phyloP scores from a whole-genome alignment of 2,329 filamentous ascomycete genomes.

The Fusarium compactum region DNA sequence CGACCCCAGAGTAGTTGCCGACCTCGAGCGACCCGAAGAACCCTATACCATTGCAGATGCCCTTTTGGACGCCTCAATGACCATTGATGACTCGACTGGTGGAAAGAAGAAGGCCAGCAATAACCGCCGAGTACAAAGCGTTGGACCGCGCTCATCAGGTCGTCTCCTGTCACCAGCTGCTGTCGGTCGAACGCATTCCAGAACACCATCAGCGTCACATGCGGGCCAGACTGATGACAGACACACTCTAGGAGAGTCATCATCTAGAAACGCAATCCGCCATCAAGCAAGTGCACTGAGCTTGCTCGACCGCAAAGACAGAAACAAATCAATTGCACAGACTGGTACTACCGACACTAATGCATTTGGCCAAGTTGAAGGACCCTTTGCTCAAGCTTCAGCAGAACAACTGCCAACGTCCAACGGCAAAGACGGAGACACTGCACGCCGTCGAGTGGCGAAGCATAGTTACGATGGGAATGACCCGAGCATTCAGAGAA shows the following conservation, averaged over 20 bases:
- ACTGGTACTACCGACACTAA: slow-evolving; percentile 70
- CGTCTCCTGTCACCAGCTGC: slow-evolving; percentile 51
- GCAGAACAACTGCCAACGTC: slow-evolving; percentile 39
- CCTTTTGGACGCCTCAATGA: slow-evolving; percentile 89
- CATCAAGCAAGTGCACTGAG: slow-evolving; percentile 71
- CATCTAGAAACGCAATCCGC: slow-evolving; percentile 61
- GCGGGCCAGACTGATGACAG: slow-evolving; percentile 48
- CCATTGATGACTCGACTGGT: slow-evolving; percentile 76
- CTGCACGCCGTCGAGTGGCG: slow-evolving; percentile 58
- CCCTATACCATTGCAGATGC: slow-evolving; percentile 90
- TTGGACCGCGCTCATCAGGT: slow-evolving; percentile 48
- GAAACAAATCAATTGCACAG: slow-evolving; percentile 68
- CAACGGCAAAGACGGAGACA: slow-evolving; percentile 47
- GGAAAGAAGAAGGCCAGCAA: slow-evolving; percentile 64
- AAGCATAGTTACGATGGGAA: slow-evolving; percentile 90
- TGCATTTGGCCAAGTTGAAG: slow-evolving; percentile 71
- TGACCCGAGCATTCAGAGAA: slow-evolving; percentile 74
- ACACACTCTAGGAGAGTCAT: slow-evolving; percentile 57
- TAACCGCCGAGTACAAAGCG: slow-evolving; percentile 61
- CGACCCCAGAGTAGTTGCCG: slow-evolving; percentile 51
- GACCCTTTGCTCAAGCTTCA: slow-evolving; percentile 60
- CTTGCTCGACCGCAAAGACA: slow-evolving; percentile 69
- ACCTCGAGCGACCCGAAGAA: slow-evolving; percentile 51
- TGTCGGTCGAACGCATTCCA: slow-evolving; percentile 53
- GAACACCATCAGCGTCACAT: slow-evolving; percentile 51